Percentiles rank a stretch among this genome's conserved stretches.
Conservation (phyloP, 2,329 filamentous ascomycete genomes). For the Pezicula neosporulosa region DNA sequence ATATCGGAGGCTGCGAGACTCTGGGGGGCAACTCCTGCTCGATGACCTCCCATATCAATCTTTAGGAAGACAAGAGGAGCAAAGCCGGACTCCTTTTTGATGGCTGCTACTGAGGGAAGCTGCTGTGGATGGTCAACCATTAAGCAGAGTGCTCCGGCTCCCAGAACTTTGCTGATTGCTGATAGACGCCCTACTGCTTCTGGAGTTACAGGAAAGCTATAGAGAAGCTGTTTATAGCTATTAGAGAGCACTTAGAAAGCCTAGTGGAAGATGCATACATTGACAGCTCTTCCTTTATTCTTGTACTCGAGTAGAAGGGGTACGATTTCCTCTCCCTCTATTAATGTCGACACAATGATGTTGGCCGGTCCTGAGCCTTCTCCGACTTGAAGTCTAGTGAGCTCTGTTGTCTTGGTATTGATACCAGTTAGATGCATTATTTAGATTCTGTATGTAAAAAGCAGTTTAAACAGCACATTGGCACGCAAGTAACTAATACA, state of each 20-base stretch:
- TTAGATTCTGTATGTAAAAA: neutral
- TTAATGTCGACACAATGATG: constrained; percentile 70
- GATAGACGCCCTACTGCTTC: constrained; percentile 59
- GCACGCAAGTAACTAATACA: too few species aligned
- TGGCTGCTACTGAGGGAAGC: constrained; percentile 44
- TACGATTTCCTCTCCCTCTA: constrained; percentile 66
- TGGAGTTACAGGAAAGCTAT: constrained; percentile 66
- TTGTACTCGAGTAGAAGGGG: constrained; percentile 58
- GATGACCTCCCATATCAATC: constrained; percentile 69
- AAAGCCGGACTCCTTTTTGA: constrained; percentile 39
- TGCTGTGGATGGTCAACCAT: constrained; percentile 69
- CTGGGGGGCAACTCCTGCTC: constrained; percentile 60
- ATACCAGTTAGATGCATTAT: constrained; percentile 5
- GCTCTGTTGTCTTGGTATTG: constrained; percentile 54
- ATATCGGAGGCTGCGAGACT: constrained; percentile 43
- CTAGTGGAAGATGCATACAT: constrained; percentile 40
- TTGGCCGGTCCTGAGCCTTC: constrained; percentile 40
- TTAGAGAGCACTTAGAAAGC: neutral
- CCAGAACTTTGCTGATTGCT: constrained; percentile 50
- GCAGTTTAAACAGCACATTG: too few species aligned
- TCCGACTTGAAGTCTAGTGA: constrained; percentile 69
- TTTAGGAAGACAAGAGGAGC: constrained; percentile 64
- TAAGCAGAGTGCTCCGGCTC: constrained; percentile 53
- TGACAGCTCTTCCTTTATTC: constrained; percentile 48
- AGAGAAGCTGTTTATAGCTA: constrained; percentile 32